Conservation (phyloP, 352 stramenopile genomes). For the Globisporangium camurandrum region DNA sequence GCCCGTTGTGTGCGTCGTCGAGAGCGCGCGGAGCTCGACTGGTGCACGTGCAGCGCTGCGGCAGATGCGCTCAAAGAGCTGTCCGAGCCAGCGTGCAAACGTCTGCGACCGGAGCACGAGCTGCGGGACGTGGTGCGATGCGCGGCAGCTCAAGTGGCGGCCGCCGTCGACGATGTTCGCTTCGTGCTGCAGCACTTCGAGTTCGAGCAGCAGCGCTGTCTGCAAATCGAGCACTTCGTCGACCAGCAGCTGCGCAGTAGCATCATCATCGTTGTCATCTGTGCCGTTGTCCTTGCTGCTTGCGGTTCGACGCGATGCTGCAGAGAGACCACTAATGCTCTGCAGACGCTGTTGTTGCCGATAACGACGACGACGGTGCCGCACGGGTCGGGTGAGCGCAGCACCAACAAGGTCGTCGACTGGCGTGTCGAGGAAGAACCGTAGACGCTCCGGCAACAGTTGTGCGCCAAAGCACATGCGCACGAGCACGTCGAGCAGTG, state of each 20-base stretch:
- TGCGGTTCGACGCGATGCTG: too few species aligned
- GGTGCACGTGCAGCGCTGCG: slow-evolving; percentile 17
- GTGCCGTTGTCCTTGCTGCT: too few species aligned
- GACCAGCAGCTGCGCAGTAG: slow-evolving; percentile 2
- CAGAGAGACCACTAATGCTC: too few species aligned
- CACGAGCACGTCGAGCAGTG: slow-evolving; percentile 15
- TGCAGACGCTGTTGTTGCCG: too few species aligned
- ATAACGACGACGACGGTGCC: slow-evolving; percentile 1
- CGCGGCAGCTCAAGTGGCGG: slow-evolving; percentile 8
- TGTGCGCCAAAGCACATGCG: slow-evolving; percentile 20
- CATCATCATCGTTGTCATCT: background rate
- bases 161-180: slow-evolving; percentile 11
- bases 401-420: slow-evolving; percentile 8
- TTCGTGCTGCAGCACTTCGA: slow-evolving; percentile 26
- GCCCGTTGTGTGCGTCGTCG: background rate
- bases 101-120: slow-evolving; percentile 14
- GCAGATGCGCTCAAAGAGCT: slow-evolving; percentile 41
- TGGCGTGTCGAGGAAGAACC: slow-evolving; percentile 15
- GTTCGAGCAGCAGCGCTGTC: slow-evolving; percentile 34
- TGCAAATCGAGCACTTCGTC: slow-evolving; percentile 47
- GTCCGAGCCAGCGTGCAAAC: slow-evolving; percentile 22
- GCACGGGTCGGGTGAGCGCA: slow-evolving; percentile 9
- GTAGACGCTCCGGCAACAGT: slow-evolving; percentile 13
- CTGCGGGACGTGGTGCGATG: slow-evolving; percentile 15
- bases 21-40: slow-evolving; percentile 6